phyloP scores from a whole-genome alignment of 306 rosid species.

The Begonia fuchsioides region DNA sequence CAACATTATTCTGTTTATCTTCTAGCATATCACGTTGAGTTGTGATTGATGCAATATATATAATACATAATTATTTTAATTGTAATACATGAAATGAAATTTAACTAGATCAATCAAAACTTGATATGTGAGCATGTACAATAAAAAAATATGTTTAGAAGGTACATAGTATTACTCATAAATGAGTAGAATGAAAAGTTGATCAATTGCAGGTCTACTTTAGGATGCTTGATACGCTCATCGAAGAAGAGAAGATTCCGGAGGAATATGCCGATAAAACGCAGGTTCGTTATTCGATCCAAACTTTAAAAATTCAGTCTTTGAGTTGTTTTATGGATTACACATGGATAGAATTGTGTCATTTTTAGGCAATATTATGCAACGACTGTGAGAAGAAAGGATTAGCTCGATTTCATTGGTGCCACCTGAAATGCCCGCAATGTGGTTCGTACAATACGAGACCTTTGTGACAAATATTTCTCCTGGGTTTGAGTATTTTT shows the following conservation, averaged over 20 bases:
- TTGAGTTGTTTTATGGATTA: conserved; percentile 3
- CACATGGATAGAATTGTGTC: not conserved
- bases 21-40: too few relatives aligned
- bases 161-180: too few relatives aligned
- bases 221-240: conserved; percentile 58
- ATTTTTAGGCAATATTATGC: conserved; percentile 69
- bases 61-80: too few relatives aligned
- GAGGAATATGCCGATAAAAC: conserved; percentile 43
- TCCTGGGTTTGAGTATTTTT: conserved; percentile 11
- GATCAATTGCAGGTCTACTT: conserved; percentile 68
- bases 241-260: conserved; percentile 65
- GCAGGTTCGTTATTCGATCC: conserved; percentile 41
- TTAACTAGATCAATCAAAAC: too few relatives aligned
- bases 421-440: conserved; percentile 59
- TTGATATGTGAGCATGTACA: too few relatives aligned
- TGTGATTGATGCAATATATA: too few relatives aligned
- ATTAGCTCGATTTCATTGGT: conserved; percentile 66
- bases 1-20: too few relatives aligned
- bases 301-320: too few relatives aligned
- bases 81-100: too few relatives aligned
- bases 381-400: conserved; percentile 94
- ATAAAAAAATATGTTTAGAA: too few relatives aligned
- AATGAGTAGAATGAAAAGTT: too few relatives aligned
- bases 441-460: conserved; percentile 90
- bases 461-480: conserved; percentile 29